Evolutionary conservation across 2,329 filamentous ascomycete species (phyloP), one percentile per base, ranked within the genome.

Genomic region (Fusarium euwallaceae): DNA sequence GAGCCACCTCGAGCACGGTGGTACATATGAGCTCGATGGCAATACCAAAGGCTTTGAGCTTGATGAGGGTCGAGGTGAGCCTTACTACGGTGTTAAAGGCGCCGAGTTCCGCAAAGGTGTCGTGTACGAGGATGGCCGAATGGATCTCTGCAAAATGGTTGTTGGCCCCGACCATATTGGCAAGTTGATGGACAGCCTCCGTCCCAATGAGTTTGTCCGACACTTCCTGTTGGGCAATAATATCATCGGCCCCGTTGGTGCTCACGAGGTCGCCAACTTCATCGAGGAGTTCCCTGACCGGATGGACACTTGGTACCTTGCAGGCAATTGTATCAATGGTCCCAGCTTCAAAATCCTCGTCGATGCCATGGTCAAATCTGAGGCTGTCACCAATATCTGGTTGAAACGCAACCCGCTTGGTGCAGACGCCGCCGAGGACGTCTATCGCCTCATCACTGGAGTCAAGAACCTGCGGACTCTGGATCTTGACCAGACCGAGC

Each of bases 81-180:
- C 82, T 10, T 79, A 81, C 70, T 83, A 84, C 53, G 78, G 79
- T 20, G 79, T 81, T 16, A 78, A 80, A 36, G 82, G 79, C 6
- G 79, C 79, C 43, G 83, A 84, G 76, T 84, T 83, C 45, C 79
- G 70, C 27, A 81, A 80, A 74, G 83, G 83, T 32, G 82, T 84
- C 27, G 79, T 88, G 7, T 89, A 89, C 69, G 83, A 87, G 62
- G 88, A 89, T 71, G 84, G 85, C 10, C 84, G 87, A 14, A 85
- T 90, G 80, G 88, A 89, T 74, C 83, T 89, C 3, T 89, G 88
- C 82, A 88, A 89, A 80, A 87, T 87, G 83, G 87, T 87, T 4
- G 84, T 89, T 43, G 88, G 87, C 2, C 87, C 87, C 11, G 83
- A 84, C 20, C 85, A 88, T 61, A 88, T 89, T 70, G 82, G 82